phyloP scores from a whole-genome alignment of 2,329 filamentous ascomycete species.

The Diaporthe vexans region DNA sequence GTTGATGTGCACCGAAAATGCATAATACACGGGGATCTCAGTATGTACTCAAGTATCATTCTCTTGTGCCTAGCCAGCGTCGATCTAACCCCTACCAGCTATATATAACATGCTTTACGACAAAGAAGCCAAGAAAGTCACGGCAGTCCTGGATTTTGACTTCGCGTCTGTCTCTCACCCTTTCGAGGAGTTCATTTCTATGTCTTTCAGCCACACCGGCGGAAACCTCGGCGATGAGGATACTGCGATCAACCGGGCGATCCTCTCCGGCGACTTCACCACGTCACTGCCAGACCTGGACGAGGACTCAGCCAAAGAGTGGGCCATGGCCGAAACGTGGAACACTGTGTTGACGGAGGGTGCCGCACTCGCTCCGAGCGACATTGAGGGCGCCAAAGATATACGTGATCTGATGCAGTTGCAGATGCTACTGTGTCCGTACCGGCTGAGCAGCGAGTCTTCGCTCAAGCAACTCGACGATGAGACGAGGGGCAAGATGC shows the following conservation, averaged over 20 bases:
- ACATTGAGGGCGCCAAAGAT: background rate
- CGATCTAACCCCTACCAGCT: conserved; percentile 38
- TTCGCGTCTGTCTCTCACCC: conserved; percentile 47
- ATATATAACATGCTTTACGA: conserved; percentile 49
- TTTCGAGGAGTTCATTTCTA: conserved; percentile 45
- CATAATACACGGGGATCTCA: conserved; percentile 49
- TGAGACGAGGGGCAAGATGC: background rate
- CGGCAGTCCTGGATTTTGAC: conserved; percentile 49
- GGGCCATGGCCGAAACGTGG: background rate
- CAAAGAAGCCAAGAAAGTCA: conserved; percentile 42
- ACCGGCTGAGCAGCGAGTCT: background rate
- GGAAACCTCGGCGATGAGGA: background rate
- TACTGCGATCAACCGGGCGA: background rate
- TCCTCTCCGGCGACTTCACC: conserved; percentile 2
- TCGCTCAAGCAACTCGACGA: background rate
- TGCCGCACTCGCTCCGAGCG: background rate
- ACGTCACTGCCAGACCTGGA: background rate
- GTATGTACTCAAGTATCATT: conserved; percentile 38
- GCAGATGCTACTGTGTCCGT: background rate
- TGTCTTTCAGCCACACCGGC: conserved; percentile 45
- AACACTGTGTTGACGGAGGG: background rate
- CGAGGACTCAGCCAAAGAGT: background rate
- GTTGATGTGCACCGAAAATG: conserved; percentile 41
- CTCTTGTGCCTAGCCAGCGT: background rate
- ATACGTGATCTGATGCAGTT: background rate